Evolutionary conservation across 1,139 yeast genomes (phyloP).

Genomic region (Sugiyamaella sp.): DNA sequence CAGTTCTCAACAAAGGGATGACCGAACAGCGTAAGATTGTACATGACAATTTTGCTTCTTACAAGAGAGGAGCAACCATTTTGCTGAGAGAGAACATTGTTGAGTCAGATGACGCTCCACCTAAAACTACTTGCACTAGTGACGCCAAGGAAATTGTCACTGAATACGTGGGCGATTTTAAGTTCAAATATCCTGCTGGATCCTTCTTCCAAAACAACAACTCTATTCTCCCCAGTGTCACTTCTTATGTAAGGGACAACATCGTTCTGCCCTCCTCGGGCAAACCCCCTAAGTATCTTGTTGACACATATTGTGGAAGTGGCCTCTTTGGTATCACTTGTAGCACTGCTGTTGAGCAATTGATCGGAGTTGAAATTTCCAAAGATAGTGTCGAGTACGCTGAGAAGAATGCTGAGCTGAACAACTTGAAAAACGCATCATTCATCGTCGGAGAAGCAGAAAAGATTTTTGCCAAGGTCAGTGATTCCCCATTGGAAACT

Average conservation of each 20-base stretch:
- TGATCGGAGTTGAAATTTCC: conserved; percentile 92
- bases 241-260: conserved; percentile 76
- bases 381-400: conserved; percentile 93
- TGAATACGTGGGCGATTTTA: conserved; percentile 69
- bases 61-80: conserved; percentile 85
- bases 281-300: conserved; percentile 61
- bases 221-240: conserved; percentile 81
- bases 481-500: conserved; percentile 70
- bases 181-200: conserved; percentile 88
- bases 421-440: conserved; percentile 72
- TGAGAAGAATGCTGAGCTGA: conserved; percentile 71
- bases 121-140: conserved; percentile 53
- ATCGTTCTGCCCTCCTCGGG: conserved; percentile 50
- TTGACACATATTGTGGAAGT: conserved; percentile 97
- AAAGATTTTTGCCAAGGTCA: conserved; percentile 76
- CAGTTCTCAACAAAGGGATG: conserved; percentile 73
- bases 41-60: conserved; percentile 51
- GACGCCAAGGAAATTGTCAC: conserved; percentile 76
- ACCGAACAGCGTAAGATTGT: conserved; percentile 66
- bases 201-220: conserved; percentile 96
- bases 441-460: conserved; percentile 95
- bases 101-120: conserved; percentile 39
- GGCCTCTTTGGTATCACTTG: conserved; percentile 91
- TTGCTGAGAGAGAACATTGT: conserved; percentile 76
- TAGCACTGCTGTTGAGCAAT: conserved; percentile 74